Conservation (phyloP, 257 asterid genomes). For the Nyctanthes arbortristis region DNA sequence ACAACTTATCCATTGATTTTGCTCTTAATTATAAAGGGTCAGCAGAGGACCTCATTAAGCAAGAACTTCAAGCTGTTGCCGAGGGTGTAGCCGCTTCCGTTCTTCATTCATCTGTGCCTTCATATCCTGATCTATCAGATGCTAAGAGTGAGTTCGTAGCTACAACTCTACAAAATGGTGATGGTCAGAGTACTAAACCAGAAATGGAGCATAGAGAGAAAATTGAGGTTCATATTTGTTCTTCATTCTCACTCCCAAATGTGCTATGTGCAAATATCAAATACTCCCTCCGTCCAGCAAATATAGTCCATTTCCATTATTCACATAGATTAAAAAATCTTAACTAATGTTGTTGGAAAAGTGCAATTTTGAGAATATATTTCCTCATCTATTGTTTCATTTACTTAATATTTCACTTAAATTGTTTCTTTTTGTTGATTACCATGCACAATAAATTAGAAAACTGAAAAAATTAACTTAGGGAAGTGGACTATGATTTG, state of each 20-base stretch:
- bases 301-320: too few relatives aligned
- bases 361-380: too few relatives aligned
- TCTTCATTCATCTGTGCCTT: conserved; percentile 55
- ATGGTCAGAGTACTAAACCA: conserved; percentile 40
- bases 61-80: conserved; percentile 94
- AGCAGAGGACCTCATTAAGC: conserved; percentile 80
- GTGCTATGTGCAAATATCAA: not conserved
- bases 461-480: too few relatives aligned
- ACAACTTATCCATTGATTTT: conserved; percentile 23
- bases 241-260: conserved; percentile 12
- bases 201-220: conserved; percentile 50
- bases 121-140: conserved; percentile 50
- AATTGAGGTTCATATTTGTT: conserved; percentile 55
- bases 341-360: too few relatives aligned
- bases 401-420: too few relatives aligned
- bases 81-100: conserved; percentile 97
- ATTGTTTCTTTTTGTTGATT: too few relatives aligned
- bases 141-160: conserved; percentile 45
- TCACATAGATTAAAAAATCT: too few relatives aligned
- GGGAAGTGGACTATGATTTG: too few relatives aligned
- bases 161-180: conserved; percentile 41
- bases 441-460: too few relatives aligned
- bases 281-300: too few relatives aligned
- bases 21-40: conserved; percentile 44
- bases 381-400: too few relatives aligned